Percentiles rank a stretch among this genome's conserved stretches.
Conservation (phyloP, 208 protist genomes). For the Trichomonas vaginalis region DNA sequence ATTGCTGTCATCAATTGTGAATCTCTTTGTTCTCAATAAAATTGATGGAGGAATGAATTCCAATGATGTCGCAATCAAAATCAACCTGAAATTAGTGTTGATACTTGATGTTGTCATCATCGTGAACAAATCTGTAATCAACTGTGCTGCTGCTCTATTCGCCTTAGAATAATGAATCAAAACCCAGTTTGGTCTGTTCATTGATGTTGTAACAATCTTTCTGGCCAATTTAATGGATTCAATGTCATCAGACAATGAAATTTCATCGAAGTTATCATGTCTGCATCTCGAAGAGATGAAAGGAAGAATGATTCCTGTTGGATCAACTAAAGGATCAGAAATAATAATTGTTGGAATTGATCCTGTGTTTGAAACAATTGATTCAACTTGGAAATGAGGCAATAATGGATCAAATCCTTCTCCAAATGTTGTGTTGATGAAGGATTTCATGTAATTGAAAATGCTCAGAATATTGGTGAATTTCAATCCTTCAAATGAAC, state of each 20-base stretch:
- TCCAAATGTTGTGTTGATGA: not conserved
- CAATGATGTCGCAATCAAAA: not conserved
- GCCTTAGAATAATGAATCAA: not conserved
- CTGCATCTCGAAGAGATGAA: not conserved
- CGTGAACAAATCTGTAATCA: not conserved
- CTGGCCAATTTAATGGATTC: not conserved
- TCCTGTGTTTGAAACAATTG: not conserved
- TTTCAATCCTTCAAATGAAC: not conserved
- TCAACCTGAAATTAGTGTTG: not conserved
- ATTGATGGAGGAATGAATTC: not conserved
- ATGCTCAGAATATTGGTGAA: not conserved
- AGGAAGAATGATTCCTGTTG: not conserved
- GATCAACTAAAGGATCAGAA: not conserved
- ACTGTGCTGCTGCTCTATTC: not conserved
- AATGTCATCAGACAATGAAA: not conserved
- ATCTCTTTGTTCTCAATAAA: not conserved
- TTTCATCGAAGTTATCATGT: not conserved
- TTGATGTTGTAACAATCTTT: not conserved
- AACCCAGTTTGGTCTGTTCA: conserved; percentile 14
- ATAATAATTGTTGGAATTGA: not conserved
- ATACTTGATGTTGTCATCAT: not conserved
- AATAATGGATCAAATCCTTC: not conserved
- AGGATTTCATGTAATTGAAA: not conserved
- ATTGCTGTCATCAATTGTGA: not conserved
- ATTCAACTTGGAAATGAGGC: not conserved